Evolutionary conservation across 768 basidiomycete genomes (phyloP), one percentile per base, ranked within the genome.

Genomic region (Hericium alpestre): DNA sequence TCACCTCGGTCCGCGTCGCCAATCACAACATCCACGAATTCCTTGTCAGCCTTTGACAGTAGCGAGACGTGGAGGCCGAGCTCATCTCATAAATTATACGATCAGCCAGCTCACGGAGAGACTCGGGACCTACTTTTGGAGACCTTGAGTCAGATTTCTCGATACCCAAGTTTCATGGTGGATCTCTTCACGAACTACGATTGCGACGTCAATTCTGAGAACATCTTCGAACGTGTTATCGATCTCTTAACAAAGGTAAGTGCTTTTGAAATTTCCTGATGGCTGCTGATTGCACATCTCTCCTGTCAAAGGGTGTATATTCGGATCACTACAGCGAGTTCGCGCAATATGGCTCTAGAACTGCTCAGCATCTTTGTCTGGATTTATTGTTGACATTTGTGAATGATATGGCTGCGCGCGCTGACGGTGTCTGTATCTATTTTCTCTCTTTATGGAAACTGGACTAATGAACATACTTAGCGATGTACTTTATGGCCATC

Each of bases 181-280:
- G 93, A 98, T 65, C 74, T 96, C 13, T 99, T 92, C 73, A 79
- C 84, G 55, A 99, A 98, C 69, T 99, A 97, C 69, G 96, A 99
- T 67, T 97, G 93, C 65, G 93, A 96, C 65, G 83, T 88, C 61
- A 95, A 97, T 65, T 93, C 91, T 69, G 96, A 98, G 73, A 95
- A 98, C 68, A 71, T 98, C 56, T 95, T 94, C 63, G 94, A 98
- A 67, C 78, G 90, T 15, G 72, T 97, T 20, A 74, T 94, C 58
- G 89, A 86, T 23, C 96, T 98, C 69, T 72, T 93, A 61, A 90
- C 91, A 7, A 87, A 90, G 76, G 93, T 92, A 63, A 56, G 75
- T 37, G 9, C 23, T 41, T 51, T 48, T 37, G 18, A 12, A 13
- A 32, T 1, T 32, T 50, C 23, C 32, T 18, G 10, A 46, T n/a